Conservation (phyloP, 148 eudicot species). For the Rhododendron mucronatum region DNA sequence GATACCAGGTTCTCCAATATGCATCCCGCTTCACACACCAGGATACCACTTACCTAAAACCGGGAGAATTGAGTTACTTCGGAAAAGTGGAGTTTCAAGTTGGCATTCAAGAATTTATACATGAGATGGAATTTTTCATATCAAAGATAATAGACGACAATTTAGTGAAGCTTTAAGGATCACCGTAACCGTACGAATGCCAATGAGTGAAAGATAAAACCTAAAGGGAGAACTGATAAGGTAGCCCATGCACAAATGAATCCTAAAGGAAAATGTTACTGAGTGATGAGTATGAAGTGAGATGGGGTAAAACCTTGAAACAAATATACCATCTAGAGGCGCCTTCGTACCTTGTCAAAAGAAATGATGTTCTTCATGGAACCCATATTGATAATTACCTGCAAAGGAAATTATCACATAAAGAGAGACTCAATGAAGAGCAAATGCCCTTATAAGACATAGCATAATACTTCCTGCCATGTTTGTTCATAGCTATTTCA, state of each 20-base stretch:
- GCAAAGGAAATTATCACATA: conserved; percentile 11
- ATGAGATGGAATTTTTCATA: background rate
- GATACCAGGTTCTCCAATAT: conserved; percentile 85
- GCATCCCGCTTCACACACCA: conserved; percentile 99
- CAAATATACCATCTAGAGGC: background rate
- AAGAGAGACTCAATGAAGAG: background rate
- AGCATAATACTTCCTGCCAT: background rate
- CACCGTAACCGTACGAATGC: background rate
- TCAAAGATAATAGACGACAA: background rate
- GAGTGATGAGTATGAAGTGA: background rate
- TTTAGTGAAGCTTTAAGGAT: background rate
- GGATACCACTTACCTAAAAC: conserved; percentile 77
- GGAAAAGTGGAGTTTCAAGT: background rate
- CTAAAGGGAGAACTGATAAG: background rate
- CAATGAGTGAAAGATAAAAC: background rate
- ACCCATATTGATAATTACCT: conserved; percentile 76
- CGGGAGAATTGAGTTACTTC: conserved; percentile 13
- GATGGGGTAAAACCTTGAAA: background rate
- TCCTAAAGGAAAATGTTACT: background rate
- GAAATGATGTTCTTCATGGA: conserved; percentile 73
- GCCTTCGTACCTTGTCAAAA: conserved; percentile 66
- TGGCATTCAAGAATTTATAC: background rate
- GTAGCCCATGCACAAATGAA: background rate
- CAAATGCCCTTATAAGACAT: background rate
- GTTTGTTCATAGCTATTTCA: background rate